Evolutionary conservation across 1,139 yeast species (phyloP), one percentile per base, ranked within the genome.

Genomic region (Geotrichum fermentans): DNA sequence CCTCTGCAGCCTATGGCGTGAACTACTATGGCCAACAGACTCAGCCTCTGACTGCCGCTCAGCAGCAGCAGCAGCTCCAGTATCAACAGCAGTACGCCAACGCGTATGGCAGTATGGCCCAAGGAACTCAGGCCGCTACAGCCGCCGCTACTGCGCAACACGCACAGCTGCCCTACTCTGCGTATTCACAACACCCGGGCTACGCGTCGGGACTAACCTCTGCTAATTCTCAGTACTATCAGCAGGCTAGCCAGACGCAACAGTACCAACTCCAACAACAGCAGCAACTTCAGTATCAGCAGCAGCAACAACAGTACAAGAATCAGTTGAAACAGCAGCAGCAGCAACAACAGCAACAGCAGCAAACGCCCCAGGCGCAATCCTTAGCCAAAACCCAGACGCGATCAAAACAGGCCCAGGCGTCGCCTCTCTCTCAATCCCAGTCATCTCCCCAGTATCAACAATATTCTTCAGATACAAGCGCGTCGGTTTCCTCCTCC

Each of bases 401-500:
- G 6, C 28, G 13, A 17, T 11, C 40, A 10, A 44, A 38, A 29
- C 51, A 50, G 35, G 41, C 40, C 29, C 37, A 32, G 14, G 17
- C 21, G 11, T 35, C 32, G 20, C 17, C 39, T 14, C 26, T 16
- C n/a, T 13, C 39, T 20, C 39, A 36, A 14, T 36, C 39, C n/a
- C 22, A 36, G 22, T 16, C 39, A 29, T 51, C 50, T 28, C 40
- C 39, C 24, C 44, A 41, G 32, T 33, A 41, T 14, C 44, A 43
- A 20, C n/a, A 43, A 18, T 20, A 34, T 13, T 16, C 35, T 10
- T 18, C 46, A 8, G 33, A 20, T 16, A 11, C 35, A 17, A 28
- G 40, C 14, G 16, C 34, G 21, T 2, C 29, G 17, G 18, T 34
- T 14, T 39, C 32, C 1, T 3, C 44, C 10, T 21, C n/a, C 20